phyloP scores from a whole-genome alignment of 2,329 filamentous ascomycete species.

The Neoascochyta sp. region DNA sequence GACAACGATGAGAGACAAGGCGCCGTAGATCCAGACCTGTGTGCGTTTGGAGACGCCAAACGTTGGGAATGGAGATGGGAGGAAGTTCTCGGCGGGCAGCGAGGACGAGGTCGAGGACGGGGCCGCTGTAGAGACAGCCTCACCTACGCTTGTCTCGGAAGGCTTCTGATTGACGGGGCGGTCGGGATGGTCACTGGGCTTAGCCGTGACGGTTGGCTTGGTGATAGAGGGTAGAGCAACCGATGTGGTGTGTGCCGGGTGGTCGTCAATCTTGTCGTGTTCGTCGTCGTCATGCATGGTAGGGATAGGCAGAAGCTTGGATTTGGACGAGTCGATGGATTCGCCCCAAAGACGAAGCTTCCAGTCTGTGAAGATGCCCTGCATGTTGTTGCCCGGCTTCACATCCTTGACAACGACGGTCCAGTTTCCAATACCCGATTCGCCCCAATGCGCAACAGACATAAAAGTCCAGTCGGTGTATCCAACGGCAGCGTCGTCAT shows the following conservation, averaged over 20 bases:
- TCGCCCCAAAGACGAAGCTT: constrained; percentile 93
- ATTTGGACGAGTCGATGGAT: constrained; percentile 69
- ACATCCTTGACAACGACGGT: constrained; percentile 86
- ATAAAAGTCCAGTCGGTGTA: constrained; percentile 99
- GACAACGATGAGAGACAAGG: constrained; percentile 74
- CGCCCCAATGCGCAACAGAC: constrained; percentile 96
- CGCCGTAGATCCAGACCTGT: constrained; percentile 90
- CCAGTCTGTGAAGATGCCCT: constrained; percentile 84
- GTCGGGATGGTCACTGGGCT: constrained; percentile 47
- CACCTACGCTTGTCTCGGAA: constrained; percentile 22
- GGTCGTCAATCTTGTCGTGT: constrained; percentile 60
- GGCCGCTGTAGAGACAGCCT: constrained; percentile 19
- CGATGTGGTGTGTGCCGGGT: constrained; percentile 59
- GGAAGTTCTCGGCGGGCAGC: constrained; percentile 48
- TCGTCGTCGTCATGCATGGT: constrained; percentile 78
- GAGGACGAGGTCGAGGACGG: constrained; percentile 14
- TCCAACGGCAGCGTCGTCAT: constrained; percentile 64
- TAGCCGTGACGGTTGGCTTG: constrained; percentile 41
- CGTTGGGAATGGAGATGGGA: constrained; percentile 84
- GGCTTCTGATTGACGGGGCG: constrained; percentile 60
- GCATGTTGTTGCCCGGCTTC: constrained; percentile 64
- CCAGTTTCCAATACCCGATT: constrained; percentile 84
- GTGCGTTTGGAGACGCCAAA: constrained; percentile 85
- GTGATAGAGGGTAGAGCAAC: constrained; percentile 47
- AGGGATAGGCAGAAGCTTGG: constrained; percentile 74